Evolutionary conservation across 78 protist genomes (phyloP).

Genomic region (Cavenderia fasciculata): DNA sequence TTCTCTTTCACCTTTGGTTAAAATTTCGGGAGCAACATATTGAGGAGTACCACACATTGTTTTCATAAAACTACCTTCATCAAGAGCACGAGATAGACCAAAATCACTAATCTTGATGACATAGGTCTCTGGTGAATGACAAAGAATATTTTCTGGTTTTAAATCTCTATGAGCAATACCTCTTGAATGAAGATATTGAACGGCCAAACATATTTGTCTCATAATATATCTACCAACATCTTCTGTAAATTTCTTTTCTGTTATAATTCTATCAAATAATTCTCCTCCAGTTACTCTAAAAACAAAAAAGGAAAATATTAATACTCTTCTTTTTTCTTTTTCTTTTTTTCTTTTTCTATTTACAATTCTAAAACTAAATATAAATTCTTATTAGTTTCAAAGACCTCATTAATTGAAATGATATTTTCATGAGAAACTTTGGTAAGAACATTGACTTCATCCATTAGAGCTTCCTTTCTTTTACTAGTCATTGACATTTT

Average conservation of each 20-base stretch:
- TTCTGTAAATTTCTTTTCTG: conserved; percentile 66
- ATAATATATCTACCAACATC: conserved; percentile 34
- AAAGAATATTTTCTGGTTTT: conserved; percentile 82
- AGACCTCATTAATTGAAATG: conserved; percentile 67
- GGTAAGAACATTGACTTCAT: conserved; percentile 73
- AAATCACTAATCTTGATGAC: conserved; percentile 60
- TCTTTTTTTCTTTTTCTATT: not conserved
- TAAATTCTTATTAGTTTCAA: conserved; percentile 66
- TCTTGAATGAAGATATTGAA: conserved; percentile 60
- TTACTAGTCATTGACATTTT: conserved; percentile 71
- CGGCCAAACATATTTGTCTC: conserved; percentile 70
- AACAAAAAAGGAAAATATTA: not conserved
- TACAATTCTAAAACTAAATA: conserved; percentile 83
- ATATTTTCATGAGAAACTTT: conserved; percentile 77
- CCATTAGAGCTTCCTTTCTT: conserved; percentile 67
- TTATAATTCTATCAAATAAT: conserved; percentile 74
- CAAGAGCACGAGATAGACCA: conserved; percentile 45
- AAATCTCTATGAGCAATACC: conserved; percentile 84
- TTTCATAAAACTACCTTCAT: conserved; percentile 73
- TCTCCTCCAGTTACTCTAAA: conserved; percentile 83
- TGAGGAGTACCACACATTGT: conserved; percentile 86
- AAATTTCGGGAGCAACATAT: conserved; percentile 67
- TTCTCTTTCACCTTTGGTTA: conserved; percentile 61
- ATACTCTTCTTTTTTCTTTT: not conserved
- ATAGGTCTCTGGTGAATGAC: conserved; percentile 16